Conservation (phyloP, 768 basidiomycete species). For the Exidia glandulosa region DNA sequence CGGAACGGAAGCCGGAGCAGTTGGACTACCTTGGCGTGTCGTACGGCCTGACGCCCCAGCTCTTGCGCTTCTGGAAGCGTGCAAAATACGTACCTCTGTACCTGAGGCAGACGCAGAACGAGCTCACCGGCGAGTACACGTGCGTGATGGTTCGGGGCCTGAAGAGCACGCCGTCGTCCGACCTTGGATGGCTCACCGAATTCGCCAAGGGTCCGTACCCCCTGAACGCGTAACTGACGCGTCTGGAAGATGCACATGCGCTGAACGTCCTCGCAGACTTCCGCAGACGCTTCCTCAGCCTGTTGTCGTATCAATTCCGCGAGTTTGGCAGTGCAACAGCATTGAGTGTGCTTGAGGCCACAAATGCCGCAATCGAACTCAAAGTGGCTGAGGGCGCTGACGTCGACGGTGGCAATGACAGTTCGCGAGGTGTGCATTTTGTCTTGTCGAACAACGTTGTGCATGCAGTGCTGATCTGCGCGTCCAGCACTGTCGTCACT, state of each 20-base stretch:
- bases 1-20: conserved; percentile 79
- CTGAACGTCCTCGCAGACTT: conserved; percentile 55
- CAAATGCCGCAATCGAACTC: conserved; percentile 30
- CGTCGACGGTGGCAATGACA: conserved; percentile 33
- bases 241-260: not conserved
- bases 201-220: conserved; percentile 63
- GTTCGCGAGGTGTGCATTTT: conserved; percentile 24
- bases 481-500: conserved; percentile 30
- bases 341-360: conserved; percentile 80
- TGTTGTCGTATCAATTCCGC: conserved; percentile 90
- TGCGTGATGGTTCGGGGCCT: conserved; percentile 91
- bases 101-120: conserved; percentile 84
- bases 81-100: conserved; percentile 87
- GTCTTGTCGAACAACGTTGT: not conserved
- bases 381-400: conserved; percentile 22
- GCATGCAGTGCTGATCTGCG: not conserved
- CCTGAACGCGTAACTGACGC: not conserved
- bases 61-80: conserved; percentile 88
- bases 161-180: conserved; percentile 49
- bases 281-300: conserved; percentile 73
- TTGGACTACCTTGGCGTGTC: conserved; percentile 95
- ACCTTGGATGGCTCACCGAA: conserved; percentile 75
- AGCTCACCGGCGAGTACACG: conserved; percentile 92
- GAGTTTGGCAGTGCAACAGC: conserved; percentile 86
- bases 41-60: conserved; percentile 80